Percentiles rank a stretch among this genome's conserved stretches.
Evolutionary conservation across 257 asterid species (phyloP).

Genomic region (Jacaranda mimosifolia): DNA sequence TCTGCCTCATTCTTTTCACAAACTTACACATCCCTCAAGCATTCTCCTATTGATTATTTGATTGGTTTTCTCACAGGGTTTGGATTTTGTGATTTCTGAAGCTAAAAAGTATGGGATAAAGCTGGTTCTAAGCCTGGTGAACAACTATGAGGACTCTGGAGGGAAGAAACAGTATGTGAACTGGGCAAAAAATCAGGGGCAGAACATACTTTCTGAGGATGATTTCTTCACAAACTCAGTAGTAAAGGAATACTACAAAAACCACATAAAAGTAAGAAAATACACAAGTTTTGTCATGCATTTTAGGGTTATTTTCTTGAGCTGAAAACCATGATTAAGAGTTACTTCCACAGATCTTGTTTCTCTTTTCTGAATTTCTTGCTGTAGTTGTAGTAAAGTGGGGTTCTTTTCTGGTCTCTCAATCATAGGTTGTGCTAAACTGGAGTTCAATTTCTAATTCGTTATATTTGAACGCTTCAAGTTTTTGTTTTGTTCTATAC

Average conservation of each 20-base stretch:
- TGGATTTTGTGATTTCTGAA: conserved; percentile 71
- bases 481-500: too few species aligned
- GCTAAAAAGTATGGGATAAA: conserved; percentile 66
- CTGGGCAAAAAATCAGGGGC: conserved; percentile 68
- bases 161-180: conserved; percentile 72
- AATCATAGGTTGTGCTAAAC: too few species aligned
- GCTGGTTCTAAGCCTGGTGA: conserved; percentile 69
- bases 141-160: conserved; percentile 63
- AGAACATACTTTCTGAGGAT: conserved; percentile 54
- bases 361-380: too few species aligned
- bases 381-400: too few species aligned
- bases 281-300: not conserved
- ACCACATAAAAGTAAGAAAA: conserved; percentile 63
- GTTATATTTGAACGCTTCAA: too few species aligned
- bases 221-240: conserved; percentile 66
- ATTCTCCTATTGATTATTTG: not conserved
- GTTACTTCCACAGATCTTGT: too few species aligned
- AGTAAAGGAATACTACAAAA: conserved; percentile 57
- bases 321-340: not conserved
- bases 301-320: not conserved
- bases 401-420: too few species aligned
- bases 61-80: conserved; percentile 46
- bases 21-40: too few species aligned
- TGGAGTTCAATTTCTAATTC: too few species aligned
- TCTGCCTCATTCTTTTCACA: too few species aligned